A percentile compares a stretch with the other conserved stretches of the same genome.
These are phyloP conservation scores for Blastomyces silverae DNA, from an alignment of 2,329 filamentous ascomycete genomes.

Conservation along the genomic window DNA sequence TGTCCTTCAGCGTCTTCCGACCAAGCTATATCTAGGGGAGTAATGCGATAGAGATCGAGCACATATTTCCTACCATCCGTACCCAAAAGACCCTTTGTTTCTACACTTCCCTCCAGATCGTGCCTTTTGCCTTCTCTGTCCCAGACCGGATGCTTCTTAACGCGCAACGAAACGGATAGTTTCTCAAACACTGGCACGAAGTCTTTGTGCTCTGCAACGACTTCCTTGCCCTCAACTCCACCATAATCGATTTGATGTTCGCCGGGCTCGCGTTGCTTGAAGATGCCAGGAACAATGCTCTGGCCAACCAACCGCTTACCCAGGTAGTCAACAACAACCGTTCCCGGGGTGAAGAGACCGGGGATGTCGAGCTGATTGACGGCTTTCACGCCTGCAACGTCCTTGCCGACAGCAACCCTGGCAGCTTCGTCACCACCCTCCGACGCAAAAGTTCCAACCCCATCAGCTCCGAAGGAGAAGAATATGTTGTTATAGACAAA, in stretches of 20 bases:
- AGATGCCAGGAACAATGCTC: constrained; percentile 97
- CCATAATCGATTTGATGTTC: constrained; percentile 99
- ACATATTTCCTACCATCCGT: constrained; percentile 97
- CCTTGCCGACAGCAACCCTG: constrained; percentile 90
- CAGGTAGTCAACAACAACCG: constrained; percentile 92
- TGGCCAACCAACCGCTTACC: constrained; percentile 96
- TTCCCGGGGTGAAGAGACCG: constrained; percentile 89
- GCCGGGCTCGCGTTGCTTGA: constrained; percentile 94
- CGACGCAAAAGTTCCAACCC: constrained; percentile 91
- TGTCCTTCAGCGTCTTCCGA: constrained; percentile 64
- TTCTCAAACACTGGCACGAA: constrained; percentile 82
- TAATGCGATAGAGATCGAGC: constrained; percentile 91
- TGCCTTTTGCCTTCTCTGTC: constrained; percentile 90
- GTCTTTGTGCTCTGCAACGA: constrained; percentile 81
- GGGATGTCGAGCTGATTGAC: constrained; percentile 97
- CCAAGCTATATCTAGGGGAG: constrained; percentile 85
- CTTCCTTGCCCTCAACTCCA: constrained; percentile 92
- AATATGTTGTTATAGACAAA: constrained; percentile 99
- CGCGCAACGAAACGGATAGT: constrained; percentile 79
- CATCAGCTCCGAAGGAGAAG: constrained; percentile 96
- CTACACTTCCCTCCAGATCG: constrained; percentile 88
- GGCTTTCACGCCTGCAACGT: constrained; percentile 85
- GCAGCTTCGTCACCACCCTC: constrained; percentile 97
- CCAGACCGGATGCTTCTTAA: constrained; percentile 96
- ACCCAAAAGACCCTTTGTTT: constrained; percentile 95